Evolutionary conservation across 177 flowering plant species (phyloP).

Genomic region (Tripterygium wilfordii): DNA sequence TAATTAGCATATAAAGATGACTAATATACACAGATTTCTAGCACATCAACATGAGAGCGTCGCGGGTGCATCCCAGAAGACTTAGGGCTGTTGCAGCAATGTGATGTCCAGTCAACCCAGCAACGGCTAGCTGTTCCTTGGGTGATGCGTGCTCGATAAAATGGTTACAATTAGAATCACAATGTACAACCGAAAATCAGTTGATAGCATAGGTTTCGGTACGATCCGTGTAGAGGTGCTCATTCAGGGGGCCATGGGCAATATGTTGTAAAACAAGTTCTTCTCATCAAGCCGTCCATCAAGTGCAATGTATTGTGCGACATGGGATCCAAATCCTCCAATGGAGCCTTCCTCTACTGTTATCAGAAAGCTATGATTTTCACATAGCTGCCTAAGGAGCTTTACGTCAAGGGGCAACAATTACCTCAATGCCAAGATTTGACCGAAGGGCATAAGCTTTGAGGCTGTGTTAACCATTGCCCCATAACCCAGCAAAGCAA

Average conservation of each 20-base stretch:
- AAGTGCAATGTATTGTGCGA: constrained; percentile 83
- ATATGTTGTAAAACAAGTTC: background rate
- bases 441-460: constrained; percentile 72
- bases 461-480: constrained; percentile 90
- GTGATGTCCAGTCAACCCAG: constrained; percentile 85
- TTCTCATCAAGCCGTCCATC: constrained; percentile 87
- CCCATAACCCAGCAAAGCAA: constrained; percentile 85
- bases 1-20: too few species aligned
- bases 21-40: too few species aligned
- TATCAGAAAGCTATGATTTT: constrained; percentile 62
- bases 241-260: background rate
- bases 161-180: background rate
- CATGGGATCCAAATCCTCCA: constrained; percentile 95
- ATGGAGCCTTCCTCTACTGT: constrained; percentile 93
- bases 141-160: constrained; percentile 71
- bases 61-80: constrained; percentile 80
- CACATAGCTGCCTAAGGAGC: constrained; percentile 70
- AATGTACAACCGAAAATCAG: background rate
- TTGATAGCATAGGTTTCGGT: too few species aligned
- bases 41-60: constrained; percentile 71
- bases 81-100: constrained; percentile 82
- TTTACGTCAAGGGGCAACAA: constrained; percentile 91
- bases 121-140: constrained; percentile 64
- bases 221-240: background rate
- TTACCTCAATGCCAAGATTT: constrained; percentile 66